Conservation (phyloP, 441 rosid genomes). For the Populus tomentosa region DNA sequence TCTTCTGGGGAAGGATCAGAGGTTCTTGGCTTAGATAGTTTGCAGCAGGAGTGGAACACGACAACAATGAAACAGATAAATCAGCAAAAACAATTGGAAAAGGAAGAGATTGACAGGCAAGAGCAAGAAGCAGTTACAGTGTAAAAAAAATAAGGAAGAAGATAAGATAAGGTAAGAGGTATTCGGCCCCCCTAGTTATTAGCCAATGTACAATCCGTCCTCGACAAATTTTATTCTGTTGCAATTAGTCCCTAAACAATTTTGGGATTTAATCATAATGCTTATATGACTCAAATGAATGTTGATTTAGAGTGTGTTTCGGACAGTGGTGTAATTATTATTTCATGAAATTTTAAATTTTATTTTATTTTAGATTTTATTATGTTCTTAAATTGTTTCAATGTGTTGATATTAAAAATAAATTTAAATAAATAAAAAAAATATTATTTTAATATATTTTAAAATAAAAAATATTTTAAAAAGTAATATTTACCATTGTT, state of each 20-base stretch:
- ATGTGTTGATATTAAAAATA: too few species aligned
- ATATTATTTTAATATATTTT: too few species aligned
- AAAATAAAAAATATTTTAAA: too few species aligned
- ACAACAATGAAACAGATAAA: not conserved
- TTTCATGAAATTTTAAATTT: too few species aligned
- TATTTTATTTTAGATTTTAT: too few species aligned
- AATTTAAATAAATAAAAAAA: too few species aligned
- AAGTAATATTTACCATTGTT: too few species aligned
- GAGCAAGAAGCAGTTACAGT: not conserved
- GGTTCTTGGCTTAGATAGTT: not conserved
- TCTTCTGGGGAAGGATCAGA: not conserved
- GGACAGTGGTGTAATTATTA: too few species aligned
- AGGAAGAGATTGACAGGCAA: not conserved
- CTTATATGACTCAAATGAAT: too few species aligned
- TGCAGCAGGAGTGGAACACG: not conserved
- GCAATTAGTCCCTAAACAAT: not conserved
- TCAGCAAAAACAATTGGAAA: not conserved
- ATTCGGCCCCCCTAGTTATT: not conserved
- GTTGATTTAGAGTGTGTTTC: too few species aligned
- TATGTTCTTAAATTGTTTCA: too few species aligned
- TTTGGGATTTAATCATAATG: not conserved
- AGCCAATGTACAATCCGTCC: not conserved
- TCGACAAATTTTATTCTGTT: not conserved
- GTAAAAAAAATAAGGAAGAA: not conserved
- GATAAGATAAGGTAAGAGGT: not conserved